These are phyloP conservation scores for Ilex paraguariensis DNA, from an alignment of 305 asterid species.

Conservation along the genomic window DNA sequence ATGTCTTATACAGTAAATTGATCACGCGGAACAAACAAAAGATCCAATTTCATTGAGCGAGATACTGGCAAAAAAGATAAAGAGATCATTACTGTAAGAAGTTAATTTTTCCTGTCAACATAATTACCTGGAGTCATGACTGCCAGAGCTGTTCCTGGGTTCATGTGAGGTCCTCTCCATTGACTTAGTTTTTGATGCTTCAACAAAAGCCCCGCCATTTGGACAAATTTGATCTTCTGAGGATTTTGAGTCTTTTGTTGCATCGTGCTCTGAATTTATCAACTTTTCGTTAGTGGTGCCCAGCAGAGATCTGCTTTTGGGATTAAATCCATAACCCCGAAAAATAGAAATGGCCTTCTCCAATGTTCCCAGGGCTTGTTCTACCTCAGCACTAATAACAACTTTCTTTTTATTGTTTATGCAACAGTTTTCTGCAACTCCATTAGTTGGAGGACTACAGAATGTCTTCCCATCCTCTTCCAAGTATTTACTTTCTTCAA, in stretches of 20 bases:
- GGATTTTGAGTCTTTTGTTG: constrained; percentile 16
- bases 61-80: too few relatives aligned
- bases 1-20: too few relatives aligned
- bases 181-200: constrained; percentile 13
- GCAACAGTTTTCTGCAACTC: constrained; percentile 4
- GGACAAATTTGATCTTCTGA: constrained; percentile 20
- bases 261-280: constrained; percentile 12
- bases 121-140: constrained; percentile 57
- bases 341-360: constrained; percentile 50
- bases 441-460: constrained; percentile 10
- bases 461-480: constrained; percentile 9
- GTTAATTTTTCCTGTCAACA: background rate
- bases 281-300: constrained; percentile 7
- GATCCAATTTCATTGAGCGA: too few relatives aligned
- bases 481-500: constrained; percentile 13
- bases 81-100: too few relatives aligned
- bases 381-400: constrained; percentile 48
- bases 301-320: constrained; percentile 9
- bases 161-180: constrained; percentile 26
- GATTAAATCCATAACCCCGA: constrained; percentile 30
- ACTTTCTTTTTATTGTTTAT: constrained; percentile 18
- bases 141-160: constrained; percentile 37
- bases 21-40: too few relatives aligned
- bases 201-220: constrained; percentile 12
- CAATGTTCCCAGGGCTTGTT: constrained; percentile 55